A percentile compares a stretch with the other conserved stretches of the same genome.
Evolutionary conservation across 2,329 filamentous ascomycete genomes (phyloP).

Genomic region (Myotisia sp.): DNA sequence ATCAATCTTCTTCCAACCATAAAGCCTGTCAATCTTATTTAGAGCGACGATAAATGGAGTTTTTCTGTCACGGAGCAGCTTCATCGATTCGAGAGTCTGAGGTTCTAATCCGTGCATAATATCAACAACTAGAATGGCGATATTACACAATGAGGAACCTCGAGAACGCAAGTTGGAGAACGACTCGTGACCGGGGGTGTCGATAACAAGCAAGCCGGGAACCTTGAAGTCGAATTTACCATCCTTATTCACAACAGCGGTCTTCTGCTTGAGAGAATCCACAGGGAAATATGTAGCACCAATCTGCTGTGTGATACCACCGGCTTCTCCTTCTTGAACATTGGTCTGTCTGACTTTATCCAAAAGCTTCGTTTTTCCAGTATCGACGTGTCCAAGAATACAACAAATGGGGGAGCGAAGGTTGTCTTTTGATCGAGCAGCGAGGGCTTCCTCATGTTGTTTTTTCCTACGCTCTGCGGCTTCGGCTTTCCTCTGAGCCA

Average conservation of each 20-base stretch:
- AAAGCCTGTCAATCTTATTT: conserved; percentile 99
- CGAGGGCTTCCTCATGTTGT: conserved; percentile 80
- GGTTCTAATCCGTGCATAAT: conserved; percentile 99
- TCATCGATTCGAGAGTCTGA: conserved; percentile 96
- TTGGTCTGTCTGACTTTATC: conserved; percentile 98
- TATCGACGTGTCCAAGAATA: conserved; percentile 99
- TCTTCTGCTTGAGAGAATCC: conserved; percentile 85
- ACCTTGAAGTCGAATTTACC: conserved; percentile 91
- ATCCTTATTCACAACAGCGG: conserved; percentile 80
- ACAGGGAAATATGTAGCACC: conserved; percentile 98
- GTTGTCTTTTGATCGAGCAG: conserved; percentile 82
- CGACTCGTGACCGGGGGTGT: conserved; percentile 98
- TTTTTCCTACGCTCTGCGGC: conserved; percentile 78
- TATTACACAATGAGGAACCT: conserved; percentile 97
- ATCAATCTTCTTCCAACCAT: conserved; percentile 95
- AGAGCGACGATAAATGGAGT: conserved; percentile 97
- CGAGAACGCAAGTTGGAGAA: conserved; percentile 96
- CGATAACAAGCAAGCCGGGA: conserved; percentile 88
- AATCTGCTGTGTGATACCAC: conserved; percentile 98
- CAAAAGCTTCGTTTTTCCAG: conserved; percentile 96
- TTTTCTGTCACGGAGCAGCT: conserved; percentile 76
- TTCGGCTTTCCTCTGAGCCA: conserved; percentile 69
- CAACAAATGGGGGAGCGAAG: conserved; percentile 96
- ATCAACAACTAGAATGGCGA: conserved; percentile 95
- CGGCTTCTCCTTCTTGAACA: conserved; percentile 95